phyloP scores from a whole-genome alignment of 371 early-diverging fungal genomes.

The Mortierella sp. region DNA sequence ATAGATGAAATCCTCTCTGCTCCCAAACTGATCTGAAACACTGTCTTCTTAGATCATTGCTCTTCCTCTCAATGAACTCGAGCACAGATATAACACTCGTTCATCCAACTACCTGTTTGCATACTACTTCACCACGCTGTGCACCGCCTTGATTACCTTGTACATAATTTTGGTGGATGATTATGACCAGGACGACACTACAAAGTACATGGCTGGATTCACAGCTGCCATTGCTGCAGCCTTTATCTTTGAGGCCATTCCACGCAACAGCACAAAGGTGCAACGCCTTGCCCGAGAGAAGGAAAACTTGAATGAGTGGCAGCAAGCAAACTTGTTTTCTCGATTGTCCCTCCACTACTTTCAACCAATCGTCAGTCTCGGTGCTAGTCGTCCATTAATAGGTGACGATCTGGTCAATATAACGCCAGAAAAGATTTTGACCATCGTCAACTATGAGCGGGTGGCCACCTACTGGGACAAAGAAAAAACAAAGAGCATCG shows the following conservation, averaged over 20 bases:
- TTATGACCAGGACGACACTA: background rate
- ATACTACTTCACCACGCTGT: conserved; percentile 8
- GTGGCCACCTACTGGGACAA: conserved; percentile 15
- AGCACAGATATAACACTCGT: conserved; percentile 37
- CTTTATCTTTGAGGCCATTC: conserved; percentile 24
- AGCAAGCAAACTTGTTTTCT: conserved; percentile 36
- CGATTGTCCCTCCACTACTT: conserved; percentile 26
- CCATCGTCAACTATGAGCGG: conserved; percentile 20
- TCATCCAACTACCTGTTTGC: conserved; percentile 36
- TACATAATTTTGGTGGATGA: conserved; percentile 22
- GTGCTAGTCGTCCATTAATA: conserved; percentile 26
- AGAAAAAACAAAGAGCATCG: conserved; percentile 4
- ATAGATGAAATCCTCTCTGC: background rate
- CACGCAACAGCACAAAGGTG: conserved; percentile 22
- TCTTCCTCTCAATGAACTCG: conserved; percentile 25
- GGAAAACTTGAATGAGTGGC: conserved; percentile 28
- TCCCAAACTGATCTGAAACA: background rate
- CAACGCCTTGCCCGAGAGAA: conserved; percentile 24
- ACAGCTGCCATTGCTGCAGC: conserved; percentile 7
- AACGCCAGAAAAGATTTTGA: conserved; percentile 6
- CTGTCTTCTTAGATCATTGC: conserved; percentile 11
- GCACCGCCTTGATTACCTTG: conserved; percentile 6
- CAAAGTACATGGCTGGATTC: background rate
- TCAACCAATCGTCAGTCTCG: conserved; percentile 19
- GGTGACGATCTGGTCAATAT: conserved; percentile 28